Evolutionary conservation across 495 filamentous ascomycete species (phyloP).

Genomic region (Lophiotrema nucula): DNA sequence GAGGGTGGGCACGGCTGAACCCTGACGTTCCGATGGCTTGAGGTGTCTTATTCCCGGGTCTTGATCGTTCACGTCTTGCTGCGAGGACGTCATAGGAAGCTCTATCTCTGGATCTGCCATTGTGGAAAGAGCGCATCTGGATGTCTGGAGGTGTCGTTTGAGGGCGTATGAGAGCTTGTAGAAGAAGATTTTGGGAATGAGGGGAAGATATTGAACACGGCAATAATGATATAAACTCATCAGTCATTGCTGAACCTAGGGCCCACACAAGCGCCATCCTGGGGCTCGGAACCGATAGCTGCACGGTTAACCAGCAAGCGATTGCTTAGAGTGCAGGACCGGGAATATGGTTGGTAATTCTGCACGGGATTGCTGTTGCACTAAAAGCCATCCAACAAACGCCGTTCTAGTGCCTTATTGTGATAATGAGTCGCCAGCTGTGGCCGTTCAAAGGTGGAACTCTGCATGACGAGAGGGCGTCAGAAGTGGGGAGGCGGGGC

Average conservation of each 20-base stretch:
- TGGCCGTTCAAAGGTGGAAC: too few species aligned
- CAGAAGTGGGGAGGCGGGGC: too few species aligned
- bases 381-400: too few species aligned
- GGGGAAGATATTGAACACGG: not conserved
- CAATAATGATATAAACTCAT: not conserved
- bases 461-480: too few species aligned
- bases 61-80: constrained; percentile 1
- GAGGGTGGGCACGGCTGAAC: constrained; percentile 11
- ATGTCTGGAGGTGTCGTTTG: constrained; percentile 4
- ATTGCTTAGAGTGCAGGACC: not conserved
- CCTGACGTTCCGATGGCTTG: not conserved
- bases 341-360: not conserved
- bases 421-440: too few species aligned
- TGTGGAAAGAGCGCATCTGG: not conserved
- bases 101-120: constrained; percentile 36
- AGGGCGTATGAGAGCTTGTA: not conserved
- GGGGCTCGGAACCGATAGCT: not conserved
- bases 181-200: not conserved
- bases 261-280: not conserved
- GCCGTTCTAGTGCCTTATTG: too few species aligned
- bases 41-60: constrained; percentile 24
- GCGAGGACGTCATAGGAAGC: constrained; percentile 26
- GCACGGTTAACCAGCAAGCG: not conserved
- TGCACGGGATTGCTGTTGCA: not conserved
- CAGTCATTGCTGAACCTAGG: constrained; percentile 7